These are phyloP conservation scores for Platanus orientalis DNA, from an alignment of 164 flowering plant species.

Conservation along the genomic window DNA sequence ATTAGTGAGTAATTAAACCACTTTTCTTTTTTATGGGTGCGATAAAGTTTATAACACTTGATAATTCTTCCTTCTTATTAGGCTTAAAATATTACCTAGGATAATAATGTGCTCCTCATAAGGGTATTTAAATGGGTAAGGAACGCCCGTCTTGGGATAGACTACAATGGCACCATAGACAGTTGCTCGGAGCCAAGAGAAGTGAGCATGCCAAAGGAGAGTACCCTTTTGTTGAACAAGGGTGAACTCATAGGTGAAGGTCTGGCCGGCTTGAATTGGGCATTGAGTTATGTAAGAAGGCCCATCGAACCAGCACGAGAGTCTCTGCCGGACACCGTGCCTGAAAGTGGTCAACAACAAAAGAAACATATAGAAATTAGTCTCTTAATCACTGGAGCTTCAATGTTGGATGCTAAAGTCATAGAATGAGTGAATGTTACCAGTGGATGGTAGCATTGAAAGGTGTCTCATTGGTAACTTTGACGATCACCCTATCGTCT, in stretches of 20 bases:
- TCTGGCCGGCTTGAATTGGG: slow-evolving; percentile 57
- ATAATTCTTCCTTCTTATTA: too few species aligned
- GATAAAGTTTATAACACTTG: too few species aligned
- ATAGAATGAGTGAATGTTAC: slow-evolving; percentile 20
- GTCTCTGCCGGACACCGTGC: slow-evolving; percentile 62
- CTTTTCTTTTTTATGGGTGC: too few species aligned
- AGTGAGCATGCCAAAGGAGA: slow-evolving; percentile 69
- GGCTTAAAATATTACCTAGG: slow-evolving; percentile 33
- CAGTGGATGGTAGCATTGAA: slow-evolving; percentile 63
- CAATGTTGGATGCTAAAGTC: background rate
- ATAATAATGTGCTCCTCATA: slow-evolving; percentile 44
- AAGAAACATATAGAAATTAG: background rate
- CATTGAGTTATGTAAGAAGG: slow-evolving; percentile 73
- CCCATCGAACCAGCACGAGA: slow-evolving; percentile 66
- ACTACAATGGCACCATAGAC: slow-evolving; percentile 62
- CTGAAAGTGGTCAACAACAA: slow-evolving; percentile 17
- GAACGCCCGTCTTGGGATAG: slow-evolving; percentile 46
- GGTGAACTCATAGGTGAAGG: slow-evolving; percentile 52
- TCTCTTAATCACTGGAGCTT: background rate
- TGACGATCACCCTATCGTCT: slow-evolving; percentile 48
- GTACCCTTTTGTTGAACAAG: slow-evolving; percentile 59
- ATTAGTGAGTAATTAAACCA: too few species aligned
- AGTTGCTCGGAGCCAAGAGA: slow-evolving; percentile 67
- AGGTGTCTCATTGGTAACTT: slow-evolving; percentile 54
- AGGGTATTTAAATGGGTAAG: slow-evolving; percentile 49